Evolutionary conservation across 257 asterid genomes (phyloP), one percentile per base, ranked within the genome.

Genomic region (Buddleja alternifolia): DNA sequence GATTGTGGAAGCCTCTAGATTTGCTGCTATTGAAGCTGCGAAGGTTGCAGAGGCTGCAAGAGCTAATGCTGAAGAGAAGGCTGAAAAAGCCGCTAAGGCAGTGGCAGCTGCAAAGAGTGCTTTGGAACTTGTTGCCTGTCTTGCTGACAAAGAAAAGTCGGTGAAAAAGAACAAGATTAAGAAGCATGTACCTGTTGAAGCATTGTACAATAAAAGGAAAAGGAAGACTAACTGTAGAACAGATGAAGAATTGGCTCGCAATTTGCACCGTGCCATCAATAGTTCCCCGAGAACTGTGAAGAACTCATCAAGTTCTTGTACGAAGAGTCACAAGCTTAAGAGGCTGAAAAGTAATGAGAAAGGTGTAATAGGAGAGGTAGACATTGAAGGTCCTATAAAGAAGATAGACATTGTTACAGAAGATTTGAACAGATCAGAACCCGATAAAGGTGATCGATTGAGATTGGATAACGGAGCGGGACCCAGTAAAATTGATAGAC

Each of bases 81-180:
- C 98, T 23, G 88, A 89, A 23, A 93, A 78, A 79, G 97, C 98
- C 23, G 96, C 89, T 1, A 88, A 74, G 81, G 97, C 97, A 7
- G 85, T 90, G 70, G 87, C 94, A 50, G 93, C 93, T 68, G 98
- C 98, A 51, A 93, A 84, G 85, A 82, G 63, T 63, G 98, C 98
- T 24, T 75, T 93, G 69, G 97, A 86, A 69, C 82, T 88, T 58
- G 95, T 93, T 41, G 87, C 93, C 58, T 80, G 68, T 39, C 71
- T 90, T 50, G 69, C 75, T 37, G 41, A 44, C 53, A 76, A 72
- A 57, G 83, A 83, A 47, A 79, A 59, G 57, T 21, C 6, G 73
- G 45, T 48, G 56, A 86, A 68, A 72, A 84, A 76, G 86, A 86
- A 70, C 77, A 86, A 81, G 79, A 74, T 81, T 82, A 88, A 88